Conservation (phyloP, 2,329 filamentous ascomycete species). For the Emericellopsis cladophorae region DNA sequence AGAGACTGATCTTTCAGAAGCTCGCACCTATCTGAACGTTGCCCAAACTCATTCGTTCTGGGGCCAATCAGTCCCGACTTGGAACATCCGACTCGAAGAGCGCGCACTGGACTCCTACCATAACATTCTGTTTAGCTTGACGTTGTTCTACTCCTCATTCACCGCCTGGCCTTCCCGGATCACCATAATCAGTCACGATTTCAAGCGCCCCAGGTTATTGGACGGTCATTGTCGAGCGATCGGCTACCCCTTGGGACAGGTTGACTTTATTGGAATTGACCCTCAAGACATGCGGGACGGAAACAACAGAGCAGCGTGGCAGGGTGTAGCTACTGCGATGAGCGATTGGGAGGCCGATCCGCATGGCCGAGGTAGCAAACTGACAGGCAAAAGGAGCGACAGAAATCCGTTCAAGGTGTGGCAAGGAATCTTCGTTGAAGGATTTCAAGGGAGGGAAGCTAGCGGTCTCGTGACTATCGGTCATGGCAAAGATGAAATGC, state of each 20-base stretch:
- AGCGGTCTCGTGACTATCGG: conserved; percentile 24
- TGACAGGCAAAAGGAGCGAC: conserved; percentile 32
- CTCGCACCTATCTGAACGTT: conserved; percentile 47
- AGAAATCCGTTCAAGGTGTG: conserved; percentile 35
- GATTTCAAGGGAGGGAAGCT: conserved; percentile 10
- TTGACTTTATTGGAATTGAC: conserved; percentile 50
- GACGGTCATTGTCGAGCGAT: conserved; percentile 52
- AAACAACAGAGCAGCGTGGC: conserved; percentile 24
- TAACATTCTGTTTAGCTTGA: conserved; percentile 67
- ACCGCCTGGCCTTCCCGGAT: conserved; percentile 41
- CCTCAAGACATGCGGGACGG: conserved; percentile 33
- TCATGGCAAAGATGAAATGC: conserved; percentile 20
- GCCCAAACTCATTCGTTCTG: conserved; percentile 34
- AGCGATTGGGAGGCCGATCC: conserved; percentile 39
- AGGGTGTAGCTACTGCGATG: conserved; percentile 27
- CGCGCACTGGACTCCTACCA: conserved; percentile 75
- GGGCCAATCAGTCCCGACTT: conserved; percentile 10
- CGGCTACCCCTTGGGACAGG: conserved; percentile 31
- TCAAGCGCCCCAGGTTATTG: conserved; percentile 52
- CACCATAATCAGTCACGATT: conserved; percentile 56
- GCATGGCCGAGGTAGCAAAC: conserved; percentile 30
- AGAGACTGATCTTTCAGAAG: conserved; percentile 45
- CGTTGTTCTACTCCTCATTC: conserved; percentile 28
- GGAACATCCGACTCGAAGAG: conserved; percentile 45
- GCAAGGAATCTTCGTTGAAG: conserved; percentile 30